phyloP scores from a whole-genome alignment of 2,329 filamentous ascomycete species.

The Tolypocladium inflatum region DNA sequence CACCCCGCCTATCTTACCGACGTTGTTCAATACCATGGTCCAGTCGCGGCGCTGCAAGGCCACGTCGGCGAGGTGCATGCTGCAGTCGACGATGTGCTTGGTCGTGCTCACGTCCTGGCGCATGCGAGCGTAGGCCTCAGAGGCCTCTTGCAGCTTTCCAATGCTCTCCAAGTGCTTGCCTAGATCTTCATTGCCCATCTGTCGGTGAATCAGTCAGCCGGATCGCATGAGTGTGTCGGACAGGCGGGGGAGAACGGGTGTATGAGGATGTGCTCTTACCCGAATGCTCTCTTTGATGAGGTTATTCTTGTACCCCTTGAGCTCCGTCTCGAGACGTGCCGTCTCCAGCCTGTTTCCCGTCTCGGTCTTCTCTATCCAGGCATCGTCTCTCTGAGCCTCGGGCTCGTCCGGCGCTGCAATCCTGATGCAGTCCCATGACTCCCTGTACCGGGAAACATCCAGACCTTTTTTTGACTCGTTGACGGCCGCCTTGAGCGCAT shows the following conservation, averaged over 20 bases:
- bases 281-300: constrained; percentile 94
- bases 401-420: constrained; percentile 55
- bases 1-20: constrained; percentile 53
- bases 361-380: constrained; percentile 66
- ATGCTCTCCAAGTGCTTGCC: constrained; percentile 73
- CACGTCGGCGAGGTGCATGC: constrained; percentile 67
- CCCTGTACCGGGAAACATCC: constrained; percentile 63
- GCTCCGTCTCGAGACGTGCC: constrained; percentile 68
- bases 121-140: constrained; percentile 77
- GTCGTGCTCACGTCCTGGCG: constrained; percentile 78
- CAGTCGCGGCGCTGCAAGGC: constrained; percentile 72
- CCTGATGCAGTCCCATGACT: constrained; percentile 56
- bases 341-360: constrained; percentile 61
- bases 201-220: constrained; percentile 5
- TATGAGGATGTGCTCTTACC: constrained; percentile 32
- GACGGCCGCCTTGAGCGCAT: constrained; percentile 73
- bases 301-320: constrained; percentile 94
- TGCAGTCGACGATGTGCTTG: constrained; percentile 76
- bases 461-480: constrained; percentile 65
- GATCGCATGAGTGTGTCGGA: too few relatives aligned
- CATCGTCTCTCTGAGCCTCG: constrained; percentile 55
- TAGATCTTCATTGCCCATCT: constrained; percentile 94
- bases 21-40: constrained; percentile 51
- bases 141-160: constrained; percentile 63
- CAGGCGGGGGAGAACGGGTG: background rate